Base-by-base conservation (phyloP, 2,329 filamentous ascomycete genomes). In the Fusarium nanum region DNA sequence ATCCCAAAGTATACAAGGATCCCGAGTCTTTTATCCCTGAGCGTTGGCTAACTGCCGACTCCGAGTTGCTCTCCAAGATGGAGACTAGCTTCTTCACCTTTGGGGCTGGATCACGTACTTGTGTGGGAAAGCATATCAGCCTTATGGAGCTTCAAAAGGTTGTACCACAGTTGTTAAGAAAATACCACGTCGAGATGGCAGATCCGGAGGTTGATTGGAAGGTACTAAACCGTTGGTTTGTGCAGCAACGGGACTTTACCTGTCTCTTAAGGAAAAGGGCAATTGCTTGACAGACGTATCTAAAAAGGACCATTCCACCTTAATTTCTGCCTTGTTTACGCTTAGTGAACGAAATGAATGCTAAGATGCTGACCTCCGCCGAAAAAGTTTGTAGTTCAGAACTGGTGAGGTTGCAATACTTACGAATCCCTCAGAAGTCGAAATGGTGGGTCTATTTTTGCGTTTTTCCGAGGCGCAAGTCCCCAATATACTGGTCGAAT, bases 161-260 rank as follows among this genome's bases (percentile, higher is more conserved):
- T 3, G 12, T 58, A 7, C 56, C 56, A 3, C 28, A 53, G 13
- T 28, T 58, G 20, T 13, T 53, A 27, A 52, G 56, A n/a, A 22
- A 9, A 4, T 58, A 22, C n/a, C n/a, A 10, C 7, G 11, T 58
- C 27, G 13, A 28, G 6, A 5, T 58, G 22, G 47, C 37, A 13
- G 28, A 53, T 44, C 56, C 56, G 6, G 11, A 58, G 7, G 22
- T 20, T 42, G 28, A 58, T 11, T 53, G 46, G 46, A 11, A 50
- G 23, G 40, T 30, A 1, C 28, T 25, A 7, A 58, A 58, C 13
- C 46, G 46, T 34, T 58, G 56, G 56, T 58, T 58, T 44, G 56
- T 53, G 3, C 46, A 58, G 22, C 56, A 58, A 11, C 55, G 30
- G 5, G 46, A 47, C 2, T 34, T 57, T 0, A 32, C 14, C 6